These are phyloP conservation scores for Penicillium flavigenum DNA, from an alignment of 495 filamentous ascomycete species.

Conservation along the genomic window DNA sequence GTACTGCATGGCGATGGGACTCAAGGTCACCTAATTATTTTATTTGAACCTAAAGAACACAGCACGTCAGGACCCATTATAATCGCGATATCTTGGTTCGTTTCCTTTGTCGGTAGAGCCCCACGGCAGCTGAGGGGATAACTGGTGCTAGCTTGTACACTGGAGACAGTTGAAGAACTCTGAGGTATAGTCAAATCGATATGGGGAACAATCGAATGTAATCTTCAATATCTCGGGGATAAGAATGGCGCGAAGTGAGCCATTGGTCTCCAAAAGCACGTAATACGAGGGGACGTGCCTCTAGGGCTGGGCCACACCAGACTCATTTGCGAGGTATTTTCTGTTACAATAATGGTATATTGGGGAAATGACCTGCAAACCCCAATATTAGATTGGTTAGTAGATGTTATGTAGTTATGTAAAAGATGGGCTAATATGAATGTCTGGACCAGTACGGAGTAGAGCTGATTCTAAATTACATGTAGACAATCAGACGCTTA, in stretches of 20 bases:
- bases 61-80: slow-evolving; percentile 21
- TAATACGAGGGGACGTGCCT: neutral
- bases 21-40: neutral
- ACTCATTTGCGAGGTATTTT: neutral
- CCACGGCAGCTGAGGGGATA: neutral
- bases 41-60: neutral
- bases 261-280: neutral
- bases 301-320: neutral
- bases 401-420: neutral
- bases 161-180: neutral
- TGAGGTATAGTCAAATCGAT: neutral
- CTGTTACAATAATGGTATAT: neutral
- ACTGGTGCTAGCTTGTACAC: neutral
- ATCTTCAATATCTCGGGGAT: neutral
- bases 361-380: neutral
- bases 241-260: neutral
- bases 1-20: neutral
- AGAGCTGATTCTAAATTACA: neutral
- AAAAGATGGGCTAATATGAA: neutral
- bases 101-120: neutral
- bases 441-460: neutral
- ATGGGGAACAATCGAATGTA: neutral
- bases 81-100: slow-evolving; percentile 18
- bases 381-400: neutral
- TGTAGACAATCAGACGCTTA: neutral